These are phyloP conservation scores for Trametes cingulata DNA, from an alignment of 768 basidiomycete species.

Conservation along the genomic window DNA sequence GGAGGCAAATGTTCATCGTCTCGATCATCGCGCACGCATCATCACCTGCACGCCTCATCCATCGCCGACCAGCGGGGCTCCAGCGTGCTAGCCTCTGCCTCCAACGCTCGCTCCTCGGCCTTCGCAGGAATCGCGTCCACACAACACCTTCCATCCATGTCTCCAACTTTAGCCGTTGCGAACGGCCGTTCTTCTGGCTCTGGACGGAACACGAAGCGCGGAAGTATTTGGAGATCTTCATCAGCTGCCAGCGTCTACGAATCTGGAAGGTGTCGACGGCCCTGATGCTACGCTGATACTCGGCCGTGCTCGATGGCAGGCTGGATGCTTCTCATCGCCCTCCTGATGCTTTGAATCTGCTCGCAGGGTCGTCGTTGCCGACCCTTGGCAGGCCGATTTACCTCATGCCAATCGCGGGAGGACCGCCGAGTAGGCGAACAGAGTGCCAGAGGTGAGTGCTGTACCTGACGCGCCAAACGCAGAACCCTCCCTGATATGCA, in stretches of 20 bases:
- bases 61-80: neutral
- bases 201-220: neutral
- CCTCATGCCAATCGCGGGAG: constrained; percentile 10
- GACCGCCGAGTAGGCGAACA: neutral
- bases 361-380: neutral
- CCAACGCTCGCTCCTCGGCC: neutral
- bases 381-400: constrained; percentile 9
- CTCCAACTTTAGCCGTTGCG: neutral
- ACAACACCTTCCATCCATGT: constrained; percentile 3
- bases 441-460: neutral
- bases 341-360: neutral
- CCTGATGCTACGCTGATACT: constrained; percentile 11
- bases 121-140: neutral
- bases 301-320: neutral
- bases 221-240: constrained; percentile 3
- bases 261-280: neutral
- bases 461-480: constrained; percentile 10
- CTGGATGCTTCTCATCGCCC: neutral
- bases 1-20: constrained; percentile 12
- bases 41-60: neutral
- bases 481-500: constrained; percentile 11
- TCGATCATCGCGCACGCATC: neutral
- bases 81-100: neutral
- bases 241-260: constrained; percentile 1
- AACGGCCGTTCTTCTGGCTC: neutral